Evolutionary conservation across 441 rosid species (phyloP), one percentile per base, ranked within the genome.

Genomic region (Brassica hybrid): DNA sequence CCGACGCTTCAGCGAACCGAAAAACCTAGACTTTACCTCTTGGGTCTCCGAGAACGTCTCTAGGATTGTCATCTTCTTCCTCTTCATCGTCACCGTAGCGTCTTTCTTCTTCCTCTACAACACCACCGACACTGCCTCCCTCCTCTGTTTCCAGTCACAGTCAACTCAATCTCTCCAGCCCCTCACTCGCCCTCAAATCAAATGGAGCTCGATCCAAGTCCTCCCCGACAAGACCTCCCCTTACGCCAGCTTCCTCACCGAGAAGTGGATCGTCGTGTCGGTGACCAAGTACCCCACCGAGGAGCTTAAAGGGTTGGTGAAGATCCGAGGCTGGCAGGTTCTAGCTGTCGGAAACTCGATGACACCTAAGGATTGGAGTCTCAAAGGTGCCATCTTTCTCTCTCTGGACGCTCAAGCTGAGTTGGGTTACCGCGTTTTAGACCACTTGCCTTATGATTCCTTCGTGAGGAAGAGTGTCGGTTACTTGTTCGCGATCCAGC

Each of bases 401-500:
- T 92, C 98, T 32, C 74, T 94, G 6, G 97, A 92, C 69, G 88
- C 83, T 79, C 98, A 94, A 78, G 96, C 94, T 9, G 84, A 69
- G 36, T 75, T 92, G 81, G 94, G 92, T 54, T 94, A 84, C 76
- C 84, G 89, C 30, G 87, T 92, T 30, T 75, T 85, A 52, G 92
- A 88, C 75, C 89, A 73, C 79, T 74, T 94, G 85, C 97, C 97
- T 5, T 92, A 86, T 73, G 90, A 87, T 80, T 90, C 97, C 3
- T 89, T 81, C 69, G 90, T 94, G 71, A 83, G 98, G 83, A 94
- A 94, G 75, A 89, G 76, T 67, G 91, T 89, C 6, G 98, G 97
- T 63, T 94, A 94, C 76, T 82, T 94, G 84, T 94, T 92, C 30
- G 98, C 97, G n/a, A 88, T 94, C 78, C 98, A 94, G 76, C 96